Evolutionary conservation across 495 filamentous ascomycete species (phyloP).

Genomic region (Talaromyces borbonicus): DNA sequence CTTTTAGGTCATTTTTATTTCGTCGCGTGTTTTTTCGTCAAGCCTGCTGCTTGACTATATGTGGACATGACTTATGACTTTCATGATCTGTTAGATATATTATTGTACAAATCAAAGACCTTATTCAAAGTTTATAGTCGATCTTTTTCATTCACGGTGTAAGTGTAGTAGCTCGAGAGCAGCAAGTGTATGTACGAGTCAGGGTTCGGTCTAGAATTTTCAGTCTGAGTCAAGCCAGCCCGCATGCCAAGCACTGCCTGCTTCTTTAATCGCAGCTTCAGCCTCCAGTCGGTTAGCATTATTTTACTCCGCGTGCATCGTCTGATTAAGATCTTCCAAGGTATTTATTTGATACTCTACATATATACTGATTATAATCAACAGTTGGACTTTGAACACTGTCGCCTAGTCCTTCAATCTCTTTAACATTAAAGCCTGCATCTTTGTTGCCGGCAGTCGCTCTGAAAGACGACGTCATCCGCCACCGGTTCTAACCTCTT

Average conservation of each 20-base stretch:
- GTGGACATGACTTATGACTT: conserved; percentile 8
- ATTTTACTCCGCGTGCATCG: too few relatives aligned
- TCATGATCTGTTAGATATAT: conserved; percentile 4
- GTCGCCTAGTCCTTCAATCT: too few relatives aligned
- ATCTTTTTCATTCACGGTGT: neutral
- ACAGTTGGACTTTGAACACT: neutral
- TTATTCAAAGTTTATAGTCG: neutral
- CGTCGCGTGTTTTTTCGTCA: neutral
- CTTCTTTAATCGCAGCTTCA: too few relatives aligned
- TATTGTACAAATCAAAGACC: conserved; percentile 2
- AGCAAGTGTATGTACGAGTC: too few relatives aligned
- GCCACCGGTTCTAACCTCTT: neutral
- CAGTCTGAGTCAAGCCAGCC: too few relatives aligned
- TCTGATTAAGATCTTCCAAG: too few relatives aligned
- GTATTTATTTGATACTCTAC: neutral
- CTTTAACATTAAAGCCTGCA: too few relatives aligned
- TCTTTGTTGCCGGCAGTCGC: too few relatives aligned
- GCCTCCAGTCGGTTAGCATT: too few relatives aligned
- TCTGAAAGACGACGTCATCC: conserved; percentile 9
- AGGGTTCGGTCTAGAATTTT: too few relatives aligned
- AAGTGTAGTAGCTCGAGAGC: too few relatives aligned
- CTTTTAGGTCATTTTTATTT: neutral
- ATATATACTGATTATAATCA: neutral
- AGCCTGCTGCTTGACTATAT: conserved; percentile 6
- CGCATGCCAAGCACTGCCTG: too few relatives aligned